Percentiles rank a stretch among this genome's conserved stretches.
Conservation (phyloP, 2,329 filamentous ascomycete species). For the Fusarium equiseti region DNA sequence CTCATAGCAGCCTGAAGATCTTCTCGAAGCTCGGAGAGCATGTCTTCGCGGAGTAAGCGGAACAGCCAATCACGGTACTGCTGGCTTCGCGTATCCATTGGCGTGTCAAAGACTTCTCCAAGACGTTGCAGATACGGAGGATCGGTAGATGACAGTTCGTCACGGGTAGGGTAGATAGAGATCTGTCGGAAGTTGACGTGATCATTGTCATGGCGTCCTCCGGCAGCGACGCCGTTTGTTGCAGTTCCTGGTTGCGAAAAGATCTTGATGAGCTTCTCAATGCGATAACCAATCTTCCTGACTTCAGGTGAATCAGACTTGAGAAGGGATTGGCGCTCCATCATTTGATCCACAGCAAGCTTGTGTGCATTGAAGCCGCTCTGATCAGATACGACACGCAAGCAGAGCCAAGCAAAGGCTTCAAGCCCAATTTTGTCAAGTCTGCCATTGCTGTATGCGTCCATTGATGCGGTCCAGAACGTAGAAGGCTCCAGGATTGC, state of each 20-base stretch:
- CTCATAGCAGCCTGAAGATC: constrained; percentile 66
- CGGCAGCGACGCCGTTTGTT: constrained; percentile 55
- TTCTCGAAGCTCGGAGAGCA: constrained; percentile 73
- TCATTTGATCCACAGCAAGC: constrained; percentile 41
- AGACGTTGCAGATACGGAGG: constrained; percentile 67
- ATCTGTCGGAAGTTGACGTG: constrained; percentile 70
- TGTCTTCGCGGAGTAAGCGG: constrained; percentile 77
- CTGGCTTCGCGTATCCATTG: constrained; percentile 53
- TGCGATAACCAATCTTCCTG: constrained; percentile 51
- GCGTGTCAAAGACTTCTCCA: constrained; percentile 60
- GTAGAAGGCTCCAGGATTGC: constrained; percentile 64
- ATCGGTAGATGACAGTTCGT: constrained; percentile 69
- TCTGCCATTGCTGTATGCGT: constrained; percentile 43
- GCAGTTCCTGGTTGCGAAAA: constrained; percentile 22
- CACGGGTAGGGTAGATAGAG: constrained; percentile 72
- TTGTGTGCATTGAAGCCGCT: constrained; percentile 30
- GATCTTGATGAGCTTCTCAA: constrained; percentile 54
- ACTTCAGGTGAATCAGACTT: constrained; percentile 41
- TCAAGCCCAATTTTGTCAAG: constrained; percentile 52
- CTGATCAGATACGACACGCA: constrained; percentile 56
- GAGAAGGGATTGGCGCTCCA: constrained; percentile 45
- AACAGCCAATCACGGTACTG: constrained; percentile 78
- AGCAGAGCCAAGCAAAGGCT: constrained; percentile 62
- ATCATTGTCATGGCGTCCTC: constrained; percentile 82
- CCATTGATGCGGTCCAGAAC: constrained; percentile 64